phyloP scores from a whole-genome alignment of 2,329 filamentous ascomycete species.

The Fusarium humuli region DNA sequence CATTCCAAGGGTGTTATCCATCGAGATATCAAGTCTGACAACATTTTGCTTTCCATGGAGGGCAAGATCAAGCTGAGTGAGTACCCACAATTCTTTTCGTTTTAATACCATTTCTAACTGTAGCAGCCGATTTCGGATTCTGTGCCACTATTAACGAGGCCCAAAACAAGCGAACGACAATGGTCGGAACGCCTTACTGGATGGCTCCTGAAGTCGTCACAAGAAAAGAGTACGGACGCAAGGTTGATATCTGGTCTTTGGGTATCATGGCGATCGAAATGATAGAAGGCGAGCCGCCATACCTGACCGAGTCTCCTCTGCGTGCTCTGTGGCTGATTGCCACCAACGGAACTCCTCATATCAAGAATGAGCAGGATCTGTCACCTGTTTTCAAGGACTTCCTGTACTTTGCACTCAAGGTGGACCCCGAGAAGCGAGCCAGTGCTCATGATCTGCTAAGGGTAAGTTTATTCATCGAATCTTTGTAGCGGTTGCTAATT shows the following conservation, averaged over 20 bases:
- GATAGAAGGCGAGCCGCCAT: slow-evolving; percentile 98
- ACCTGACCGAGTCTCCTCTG: slow-evolving; percentile 93
- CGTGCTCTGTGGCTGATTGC: slow-evolving; percentile 95
- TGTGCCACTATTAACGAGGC: slow-evolving; percentile 98
- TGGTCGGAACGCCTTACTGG: slow-evolving; percentile 99
- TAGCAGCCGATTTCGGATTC: slow-evolving; percentile 93
- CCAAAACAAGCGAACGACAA: slow-evolving; percentile 97
- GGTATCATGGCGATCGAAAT: slow-evolving; percentile 99
- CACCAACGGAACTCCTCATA: slow-evolving; percentile 92
- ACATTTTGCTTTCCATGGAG: slow-evolving; percentile 92
- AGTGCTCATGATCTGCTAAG: slow-evolving; percentile 93
- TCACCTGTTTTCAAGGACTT: slow-evolving; percentile 90
- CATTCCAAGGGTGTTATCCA: slow-evolving; percentile 99
- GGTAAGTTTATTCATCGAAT: slow-evolving; percentile 68
- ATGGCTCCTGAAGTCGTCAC: slow-evolving; percentile 99
- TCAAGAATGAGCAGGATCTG: slow-evolving; percentile 91
- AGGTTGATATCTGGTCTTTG: slow-evolving; percentile 98
- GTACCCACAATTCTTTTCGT: slow-evolving; percentile 51
- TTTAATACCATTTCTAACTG: slow-evolving; percentile 52
- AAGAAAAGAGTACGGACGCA: slow-evolving; percentile 95
- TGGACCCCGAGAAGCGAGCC: slow-evolving; percentile 95
- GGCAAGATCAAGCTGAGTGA: slow-evolving; percentile 97
- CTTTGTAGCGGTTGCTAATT: slow-evolving; percentile 30
- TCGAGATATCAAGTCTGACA: slow-evolving; percentile 98
- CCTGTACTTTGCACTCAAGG: slow-evolving; percentile 90